Evolutionary conservation across 805 yeast species (phyloP), one percentile per base, ranked within the genome.

Genomic region (Cyberlindnera xishuangbannaensis): DNA sequence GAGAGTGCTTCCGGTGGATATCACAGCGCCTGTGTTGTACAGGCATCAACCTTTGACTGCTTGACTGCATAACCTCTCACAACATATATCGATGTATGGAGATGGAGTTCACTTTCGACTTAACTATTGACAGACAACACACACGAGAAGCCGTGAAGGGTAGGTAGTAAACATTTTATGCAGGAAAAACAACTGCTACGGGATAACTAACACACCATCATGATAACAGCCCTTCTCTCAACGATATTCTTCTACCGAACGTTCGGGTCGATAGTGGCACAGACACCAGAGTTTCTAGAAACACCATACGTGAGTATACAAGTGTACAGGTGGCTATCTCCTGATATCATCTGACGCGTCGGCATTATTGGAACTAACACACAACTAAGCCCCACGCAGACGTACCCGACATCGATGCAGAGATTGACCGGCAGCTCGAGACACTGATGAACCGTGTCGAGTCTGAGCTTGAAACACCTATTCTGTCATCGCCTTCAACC

Each of bases 191-290:
- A n/a, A n/a, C n/a, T n/a, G n/a, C n/a, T n/a, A n/a, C n/a, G n/a
- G n/a, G n/a, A n/a, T n/a, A n/a, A n/a, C n/a, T n/a, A n/a, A n/a
- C n/a, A n/a, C n/a, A n/a, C n/a, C 8, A 19, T 19, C 22, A 19
- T 19, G 10, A n/a, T 8, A 10, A 13, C 22, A 65, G 84, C 82
- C 2, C 56, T 80, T 18, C 53, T 83, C 34, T 76, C 83, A 63
- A 62, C 83, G 2, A 73, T 83, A 14, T 71, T 83, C 51, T 83
- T 83, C 53, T 73, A 76, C 35, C 59, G 94, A 27, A 59, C 80
- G 18, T 75, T 83, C 50, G 90, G 88, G 1, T 67, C 78, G 1
- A 62, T 80, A 13, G 54, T 59, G 2, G 86, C 88, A 2, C 54
- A 60, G 12, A 67, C 73, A 4, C 56, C 60, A n/a, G 78, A 76